Evolutionary conservation across 1,139 yeast species (phyloP).

Genomic region (Suzukiozyma palmioleophila): DNA sequence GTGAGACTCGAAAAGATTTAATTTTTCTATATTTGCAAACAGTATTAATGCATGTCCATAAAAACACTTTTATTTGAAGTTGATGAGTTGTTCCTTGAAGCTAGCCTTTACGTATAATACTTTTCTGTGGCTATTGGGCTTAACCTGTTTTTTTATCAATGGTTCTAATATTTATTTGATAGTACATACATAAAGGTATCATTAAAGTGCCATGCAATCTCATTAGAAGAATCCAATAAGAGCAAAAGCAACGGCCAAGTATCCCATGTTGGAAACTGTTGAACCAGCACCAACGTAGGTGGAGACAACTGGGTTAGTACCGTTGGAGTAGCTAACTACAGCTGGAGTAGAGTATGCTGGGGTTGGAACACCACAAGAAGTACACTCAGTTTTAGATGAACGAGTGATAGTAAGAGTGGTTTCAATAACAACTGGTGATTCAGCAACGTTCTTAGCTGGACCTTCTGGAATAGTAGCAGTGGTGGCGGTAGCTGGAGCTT

Average conservation of each 20-base stretch:
- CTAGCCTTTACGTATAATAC: no score
- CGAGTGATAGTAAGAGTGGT: conserved; percentile 5
- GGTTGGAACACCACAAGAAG: conserved; percentile 4
- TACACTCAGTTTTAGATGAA: conserved; percentile 3
- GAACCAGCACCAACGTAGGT: background rate
- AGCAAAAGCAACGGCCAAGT: background rate
- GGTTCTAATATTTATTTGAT: no score
- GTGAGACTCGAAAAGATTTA: no score
- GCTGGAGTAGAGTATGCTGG: background rate
- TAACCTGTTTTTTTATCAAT: no score
- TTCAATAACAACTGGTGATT: background rate
- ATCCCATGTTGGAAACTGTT: background rate
- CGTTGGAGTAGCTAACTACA: background rate
- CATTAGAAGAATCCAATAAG: conserved; percentile 1
- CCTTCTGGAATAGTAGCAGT: conserved; percentile 5
- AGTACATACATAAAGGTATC: no score
- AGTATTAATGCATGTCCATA: no score
- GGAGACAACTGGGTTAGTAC: conserved; percentile 6
- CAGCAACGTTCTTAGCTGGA: conserved; percentile 6
- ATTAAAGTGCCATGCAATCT: background rate
- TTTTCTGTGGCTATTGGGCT: no score
- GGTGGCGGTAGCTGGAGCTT: conserved; percentile 7
- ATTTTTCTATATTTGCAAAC: no score
- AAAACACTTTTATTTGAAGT: no score
- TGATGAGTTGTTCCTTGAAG: no score